Evolutionary conservation across 1,284 basidiomycete genomes (phyloP), one percentile per base, ranked within the genome.

Genomic region (Naganishia sp.): DNA sequence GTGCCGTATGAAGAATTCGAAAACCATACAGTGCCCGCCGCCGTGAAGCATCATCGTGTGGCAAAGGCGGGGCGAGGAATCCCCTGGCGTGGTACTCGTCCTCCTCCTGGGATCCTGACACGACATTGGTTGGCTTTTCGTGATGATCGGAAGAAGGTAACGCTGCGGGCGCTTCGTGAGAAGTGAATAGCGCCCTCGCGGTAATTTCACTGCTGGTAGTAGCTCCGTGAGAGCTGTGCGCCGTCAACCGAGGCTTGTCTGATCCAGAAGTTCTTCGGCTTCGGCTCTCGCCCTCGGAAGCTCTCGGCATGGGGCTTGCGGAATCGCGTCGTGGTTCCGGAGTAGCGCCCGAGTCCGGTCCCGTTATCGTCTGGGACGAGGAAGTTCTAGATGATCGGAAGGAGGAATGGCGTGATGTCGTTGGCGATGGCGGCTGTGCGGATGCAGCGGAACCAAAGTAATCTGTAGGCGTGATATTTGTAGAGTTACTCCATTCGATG

Each of bases 1-100:
- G 83, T 18, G 86, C 86, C 0, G 91, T 92, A 70, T 90, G 86
- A 83, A 91, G 87, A 39, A 94, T 90, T 71, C 92, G 92, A 81
- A 90, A 93, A 70, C 89, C 89, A 70, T 72, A 75, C n/a, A 95
- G 77, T 5, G 92, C 92, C 55, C 90, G 83, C 47, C 89, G 80
- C 23, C 92, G 84, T 64, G 90, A 89, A 23, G 86, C 77, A 76
- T 95, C 92, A 70, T 92, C 85, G 1, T 88, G 87, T 3, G 92
- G 90, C 69, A 87, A 83, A 3, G 92, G 92, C 23, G 92, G 88
- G 7, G 85, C 83, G 17, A 94, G 83, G 77, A 89, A 94, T 3
- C 88, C 89, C 50, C 86, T 76, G 52, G 87, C 84, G 35, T 72
- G 70, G 70, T 82, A 85, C 77, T 84, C 82, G 62, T 88, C 86